A percentile compares a stretch with the other conserved stretches of the same genome.
Conservation (phyloP, 306 rosid species). For the Begonia loranthoides region DNA sequence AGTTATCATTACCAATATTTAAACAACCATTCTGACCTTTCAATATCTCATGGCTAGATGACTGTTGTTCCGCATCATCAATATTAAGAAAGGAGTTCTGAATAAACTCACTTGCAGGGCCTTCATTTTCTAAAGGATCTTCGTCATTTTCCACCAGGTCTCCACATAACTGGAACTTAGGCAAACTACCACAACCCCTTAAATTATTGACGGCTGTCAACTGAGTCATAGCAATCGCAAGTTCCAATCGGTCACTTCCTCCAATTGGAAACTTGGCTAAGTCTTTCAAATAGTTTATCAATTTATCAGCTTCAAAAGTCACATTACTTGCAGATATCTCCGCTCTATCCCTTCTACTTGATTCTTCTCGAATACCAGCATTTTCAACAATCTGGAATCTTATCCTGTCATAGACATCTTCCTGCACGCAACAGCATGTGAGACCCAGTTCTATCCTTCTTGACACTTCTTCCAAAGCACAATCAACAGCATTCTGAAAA, state of each 20-base stretch:
- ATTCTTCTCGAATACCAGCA: slow-evolving; percentile 55
- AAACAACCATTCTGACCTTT: slow-evolving; percentile 13
- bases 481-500: slow-evolving; percentile 62
- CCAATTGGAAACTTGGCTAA: slow-evolving; percentile 49
- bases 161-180: slow-evolving; percentile 61
- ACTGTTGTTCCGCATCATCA: slow-evolving; percentile 27
- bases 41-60: slow-evolving; percentile 20
- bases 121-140: slow-evolving; percentile 23
- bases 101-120: slow-evolving; percentile 14
- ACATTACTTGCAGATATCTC: slow-evolving; percentile 43
- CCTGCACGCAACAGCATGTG: slow-evolving; percentile 64
- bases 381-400: slow-evolving; percentile 59
- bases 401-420: slow-evolving; percentile 37
- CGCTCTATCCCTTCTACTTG: slow-evolving; percentile 27
- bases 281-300: slow-evolving; percentile 36
- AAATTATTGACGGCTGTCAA: slow-evolving; percentile 55
- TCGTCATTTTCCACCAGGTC: slow-evolving; percentile 36
- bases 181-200: slow-evolving; percentile 59
- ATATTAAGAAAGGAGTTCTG: slow-evolving; percentile 24
- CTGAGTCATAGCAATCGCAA: slow-evolving; percentile 75
- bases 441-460: slow-evolving; percentile 69
- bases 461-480: slow-evolving; percentile 76
- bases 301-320: slow-evolving; percentile 44
- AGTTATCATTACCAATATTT: slow-evolving; percentile 33
- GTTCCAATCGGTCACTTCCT: slow-evolving; percentile 49